Base-by-base conservation (phyloP, 176 grass and related monocot species). In the Aegilops sharonensis region DNA sequence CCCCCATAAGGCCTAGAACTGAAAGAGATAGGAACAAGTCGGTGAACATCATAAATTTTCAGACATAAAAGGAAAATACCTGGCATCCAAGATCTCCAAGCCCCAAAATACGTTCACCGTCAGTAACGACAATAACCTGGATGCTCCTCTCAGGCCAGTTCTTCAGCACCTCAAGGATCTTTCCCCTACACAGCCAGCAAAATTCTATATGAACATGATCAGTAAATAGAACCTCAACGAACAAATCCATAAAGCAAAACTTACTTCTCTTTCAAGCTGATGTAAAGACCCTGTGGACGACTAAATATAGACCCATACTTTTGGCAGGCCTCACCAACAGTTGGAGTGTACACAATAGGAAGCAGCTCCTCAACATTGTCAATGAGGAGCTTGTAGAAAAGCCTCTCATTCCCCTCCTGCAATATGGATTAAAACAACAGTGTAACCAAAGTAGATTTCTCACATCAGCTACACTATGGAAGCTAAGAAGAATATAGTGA, bases 81-180 rank as follows among this genome's bases (percentile, higher is more conserved):
- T 96, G 97, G 42, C 97, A 99, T 21, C 97, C 94, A 85, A 99
- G 94, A 83, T 99, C 97, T 77, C 97, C 97, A 64, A 99, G 97
- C 27, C 97, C 97, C 73, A 96, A 90, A 87, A 98, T 98, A 1
- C 97, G 87, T 78, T 98, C 97, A 87, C 97, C 97, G 36, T 99
- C 94, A 17, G 94, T 94, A 76, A 99, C 94, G 70, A 96, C 94
- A 78, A 99, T 96, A 86, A 99, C 97, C 81, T 96, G 97, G 88
- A 99, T 99, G 75, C 90, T 91, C 85, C 88, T 93, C 88, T 99
- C 94, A 59, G 90, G 94, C 97, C 97, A 96, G 87, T 99, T 99
- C 83, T 87, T 99, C 80, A 99, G 64, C 31, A 95, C 88, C 82
- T 99, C 94, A 34, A 96, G 90, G 79, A 99, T 94, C 89, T 88